Evolutionary conservation across 2,329 filamentous ascomycete species (phyloP).

Genomic region (Annulohypoxylon truncatum): DNA sequence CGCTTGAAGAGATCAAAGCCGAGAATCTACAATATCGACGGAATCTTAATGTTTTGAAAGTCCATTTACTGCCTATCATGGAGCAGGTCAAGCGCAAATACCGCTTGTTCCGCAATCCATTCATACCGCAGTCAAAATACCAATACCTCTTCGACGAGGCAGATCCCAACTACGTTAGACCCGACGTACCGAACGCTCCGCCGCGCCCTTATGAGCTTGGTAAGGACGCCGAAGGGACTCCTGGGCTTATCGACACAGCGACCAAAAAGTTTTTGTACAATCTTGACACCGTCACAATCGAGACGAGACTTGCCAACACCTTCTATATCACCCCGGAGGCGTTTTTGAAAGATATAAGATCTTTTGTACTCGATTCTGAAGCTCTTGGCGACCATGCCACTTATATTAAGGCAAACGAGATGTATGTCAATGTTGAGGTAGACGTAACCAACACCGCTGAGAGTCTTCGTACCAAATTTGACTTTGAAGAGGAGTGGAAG

Average conservation of each 20-base stretch:
- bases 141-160: conserved; percentile 87
- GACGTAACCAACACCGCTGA: conserved; percentile 83
- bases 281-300: conserved; percentile 89
- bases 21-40: conserved; percentile 86
- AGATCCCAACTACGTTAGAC: conserved; percentile 75
- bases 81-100: conserved; percentile 94
- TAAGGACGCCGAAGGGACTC: conserved; percentile 81
- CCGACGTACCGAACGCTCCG: conserved; percentile 67
- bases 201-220: conserved; percentile 82
- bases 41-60: conserved; percentile 86
- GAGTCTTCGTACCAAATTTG: conserved; percentile 69
- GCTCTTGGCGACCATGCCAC: conserved; percentile 85
- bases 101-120: conserved; percentile 84
- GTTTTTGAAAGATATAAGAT: conserved; percentile 88
- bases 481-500: conserved; percentile 85
- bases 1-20: conserved; percentile 82
- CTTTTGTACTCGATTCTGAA: conserved; percentile 85
- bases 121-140: conserved; percentile 79
- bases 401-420: conserved; percentile 87
- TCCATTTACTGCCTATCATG: conserved; percentile 93
- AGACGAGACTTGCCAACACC: conserved; percentile 95
- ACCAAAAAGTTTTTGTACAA: conserved; percentile 95
- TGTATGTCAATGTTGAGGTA: conserved; percentile 92
- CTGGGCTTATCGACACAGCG: conserved; percentile 78
- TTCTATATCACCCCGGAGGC: conserved; percentile 93